These are phyloP conservation scores for Fusarium sp. DNA, from an alignment of 2,329 filamentous ascomycete genomes.

Conservation along the genomic window DNA sequence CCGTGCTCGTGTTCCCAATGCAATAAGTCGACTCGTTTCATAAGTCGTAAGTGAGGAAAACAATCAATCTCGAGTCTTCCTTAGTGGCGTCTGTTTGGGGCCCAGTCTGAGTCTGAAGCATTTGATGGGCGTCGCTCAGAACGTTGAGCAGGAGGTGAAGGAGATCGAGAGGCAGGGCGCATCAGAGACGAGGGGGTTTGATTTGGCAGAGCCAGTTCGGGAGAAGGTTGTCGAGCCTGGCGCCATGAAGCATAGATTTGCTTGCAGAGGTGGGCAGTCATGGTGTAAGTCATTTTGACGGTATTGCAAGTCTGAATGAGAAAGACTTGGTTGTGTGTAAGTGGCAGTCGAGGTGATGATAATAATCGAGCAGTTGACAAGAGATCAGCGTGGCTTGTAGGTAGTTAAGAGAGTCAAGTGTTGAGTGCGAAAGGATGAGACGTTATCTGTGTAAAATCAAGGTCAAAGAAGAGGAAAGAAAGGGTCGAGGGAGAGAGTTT, in stretches of 20 bases:
- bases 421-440: conserved; percentile 1
- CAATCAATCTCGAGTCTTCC: background rate
- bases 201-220: conserved; percentile 48
- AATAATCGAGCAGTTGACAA: conserved; percentile 1
- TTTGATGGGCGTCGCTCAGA: conserved; percentile 43
- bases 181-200: conserved; percentile 44
- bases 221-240: conserved; percentile 58
- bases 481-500: conserved; percentile 7
- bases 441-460: conserved; percentile 8
- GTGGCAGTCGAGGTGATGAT: conserved; percentile 1
- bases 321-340: conserved; percentile 10
- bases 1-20: conserved; percentile 21
- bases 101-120: conserved; percentile 44
- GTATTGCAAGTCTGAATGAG: conserved; percentile 1
- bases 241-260: conserved; percentile 70
- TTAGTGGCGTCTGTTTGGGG: conserved; percentile 35
- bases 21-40: conserved; percentile 12
- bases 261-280: conserved; percentile 70
- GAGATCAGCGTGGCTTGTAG: background rate
- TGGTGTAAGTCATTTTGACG: conserved; percentile 67
- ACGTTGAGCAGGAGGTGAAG: conserved; percentile 43
- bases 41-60: conserved; percentile 19
- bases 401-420: background rate
- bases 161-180: conserved; percentile 43
- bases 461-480: background rate